phyloP scores from a whole-genome alignment of 805 yeast species.

The Candida vaughaniae region DNA sequence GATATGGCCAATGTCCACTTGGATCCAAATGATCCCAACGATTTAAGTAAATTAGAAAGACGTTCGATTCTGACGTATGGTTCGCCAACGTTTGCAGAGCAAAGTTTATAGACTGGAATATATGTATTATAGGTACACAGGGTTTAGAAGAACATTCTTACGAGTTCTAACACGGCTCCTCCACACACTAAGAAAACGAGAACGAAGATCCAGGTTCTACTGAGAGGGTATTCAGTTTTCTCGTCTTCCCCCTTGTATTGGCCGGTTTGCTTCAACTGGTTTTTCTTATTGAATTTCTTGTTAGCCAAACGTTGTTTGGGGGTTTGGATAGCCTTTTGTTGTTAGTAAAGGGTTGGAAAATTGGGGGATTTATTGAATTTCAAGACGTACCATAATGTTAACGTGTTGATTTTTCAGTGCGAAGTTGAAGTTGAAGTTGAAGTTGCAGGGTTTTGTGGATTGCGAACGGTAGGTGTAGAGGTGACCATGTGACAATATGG shows the following conservation, averaged over 20 bases:
- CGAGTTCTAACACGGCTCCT: slow-evolving; percentile 74
- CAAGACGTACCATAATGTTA: slow-evolving; percentile 3
- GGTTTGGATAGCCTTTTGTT: slow-evolving; percentile 69
- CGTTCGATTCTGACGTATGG: slow-evolving; percentile 19
- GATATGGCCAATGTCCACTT: slow-evolving; percentile 16
- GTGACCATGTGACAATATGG: too few relatives aligned
- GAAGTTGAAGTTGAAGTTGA: neutral
- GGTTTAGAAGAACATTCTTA: slow-evolving; percentile 31
- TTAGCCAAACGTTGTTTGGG: slow-evolving; percentile 89
- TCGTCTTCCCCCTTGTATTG: slow-evolving; percentile 51
- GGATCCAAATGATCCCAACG: slow-evolving; percentile 19
- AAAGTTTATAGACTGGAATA: slow-evolving; percentile 1
- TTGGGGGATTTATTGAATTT: too few relatives aligned
- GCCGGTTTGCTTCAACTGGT: slow-evolving; percentile 68
- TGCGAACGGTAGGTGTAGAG: too few relatives aligned
- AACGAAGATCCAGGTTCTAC: slow-evolving; percentile 62
- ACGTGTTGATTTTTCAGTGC: slow-evolving; percentile 3
- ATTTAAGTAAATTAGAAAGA: slow-evolving; percentile 14
- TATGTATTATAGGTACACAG: slow-evolving; percentile 6
- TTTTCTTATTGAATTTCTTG: slow-evolving; percentile 71
- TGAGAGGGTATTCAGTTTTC: slow-evolving; percentile 49
- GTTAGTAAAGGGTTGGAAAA: neutral
- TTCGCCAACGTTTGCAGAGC: slow-evolving; percentile 17
- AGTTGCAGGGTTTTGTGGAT: neutral
- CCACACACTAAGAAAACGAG: slow-evolving; percentile 72